Base-by-base conservation (phyloP, 2,329 filamentous ascomycete genomes). In the Fusarium goolgardi region DNA sequence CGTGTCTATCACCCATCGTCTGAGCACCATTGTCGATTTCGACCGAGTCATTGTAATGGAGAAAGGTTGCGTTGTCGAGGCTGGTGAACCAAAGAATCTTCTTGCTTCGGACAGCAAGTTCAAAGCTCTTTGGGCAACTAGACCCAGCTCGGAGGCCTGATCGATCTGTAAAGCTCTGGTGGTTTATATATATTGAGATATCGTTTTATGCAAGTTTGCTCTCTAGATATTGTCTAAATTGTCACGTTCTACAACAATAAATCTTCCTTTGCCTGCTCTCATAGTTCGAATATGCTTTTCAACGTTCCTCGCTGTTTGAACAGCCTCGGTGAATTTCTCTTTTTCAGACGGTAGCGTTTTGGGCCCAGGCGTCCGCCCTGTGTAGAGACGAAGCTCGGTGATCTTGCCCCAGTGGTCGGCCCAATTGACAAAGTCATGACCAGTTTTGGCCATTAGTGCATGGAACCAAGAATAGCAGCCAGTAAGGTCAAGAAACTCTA, bases 401-500 rank as follows among this genome's bases (percentile, higher is more conserved):
- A 87, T 76, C 73, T 86, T 86, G 27, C 85, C 83, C 85, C 85
- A 87, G 40, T 81, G 78, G 6, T 79, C 80, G 0, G 76, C 78
- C 86, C 86, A 88, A 69, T 88, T 86, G 12, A 88, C 78, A 37
- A 74, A 79, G 55, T 85, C 83, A 37, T 82, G 80, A 31, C 81
- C 81, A 0, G 79, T 81, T 44, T 73, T 68, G 16, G 74, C 55
- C 65, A 78, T 80, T 52, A 88, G 76, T 12, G 84, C 85, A 47
- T 78, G 77, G 59, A 81, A 80, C 88, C 88, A 90, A 18, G 81
- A 75, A 1, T 76, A 78, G 66, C 88, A 90, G 2, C 88, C 88
- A 1, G 85, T 88, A 39, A 90, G 75, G 71, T 90, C 87, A 10
- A 90, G 79, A 51, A 86, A 87, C 73, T 89, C 86, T 3, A 90